These are phyloP conservation scores for Neofusicoccum parvum DNA, from an alignment of 2,329 filamentous ascomycete genomes.

Conservation along the genomic window DNA sequence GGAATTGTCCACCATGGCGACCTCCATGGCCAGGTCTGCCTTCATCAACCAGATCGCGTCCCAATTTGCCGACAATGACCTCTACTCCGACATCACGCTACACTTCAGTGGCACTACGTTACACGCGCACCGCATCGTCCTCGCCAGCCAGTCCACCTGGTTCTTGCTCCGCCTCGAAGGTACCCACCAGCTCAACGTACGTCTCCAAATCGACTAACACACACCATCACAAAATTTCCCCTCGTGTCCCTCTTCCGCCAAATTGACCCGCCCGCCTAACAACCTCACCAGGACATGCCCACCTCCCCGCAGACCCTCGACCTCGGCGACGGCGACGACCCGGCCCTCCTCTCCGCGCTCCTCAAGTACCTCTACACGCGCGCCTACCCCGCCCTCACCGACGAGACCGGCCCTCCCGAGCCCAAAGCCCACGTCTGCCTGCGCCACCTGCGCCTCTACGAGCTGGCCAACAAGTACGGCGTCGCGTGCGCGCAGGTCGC, in stretches of 20 bases:
- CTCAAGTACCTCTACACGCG: conserved; percentile 7
- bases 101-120: background rate
- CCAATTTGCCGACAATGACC: background rate
- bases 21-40: background rate
- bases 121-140: conserved; percentile 7
- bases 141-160: conserved; percentile 11
- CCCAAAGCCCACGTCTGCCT: background rate
- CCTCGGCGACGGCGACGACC: background rate
- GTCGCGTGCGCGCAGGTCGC: background rate
- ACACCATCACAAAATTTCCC: too few relatives aligned
- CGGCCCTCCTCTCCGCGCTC: background rate
- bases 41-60: background rate
- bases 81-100: conserved; percentile 3
- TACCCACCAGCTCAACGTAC: background rate
- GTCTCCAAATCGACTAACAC: background rate
- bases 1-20: background rate
- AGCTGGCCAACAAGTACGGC: background rate
- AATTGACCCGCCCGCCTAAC: background rate
- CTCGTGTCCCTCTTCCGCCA: background rate
- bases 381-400: background rate
- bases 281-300: background rate
- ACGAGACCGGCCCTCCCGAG: background rate
- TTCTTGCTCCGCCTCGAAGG: background rate
- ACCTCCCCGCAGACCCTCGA: background rate
- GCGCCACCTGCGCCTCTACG: background rate